Evolutionary conservation across 148 eudicot species (phyloP).

Genomic region (Rheum nobile): DNA sequence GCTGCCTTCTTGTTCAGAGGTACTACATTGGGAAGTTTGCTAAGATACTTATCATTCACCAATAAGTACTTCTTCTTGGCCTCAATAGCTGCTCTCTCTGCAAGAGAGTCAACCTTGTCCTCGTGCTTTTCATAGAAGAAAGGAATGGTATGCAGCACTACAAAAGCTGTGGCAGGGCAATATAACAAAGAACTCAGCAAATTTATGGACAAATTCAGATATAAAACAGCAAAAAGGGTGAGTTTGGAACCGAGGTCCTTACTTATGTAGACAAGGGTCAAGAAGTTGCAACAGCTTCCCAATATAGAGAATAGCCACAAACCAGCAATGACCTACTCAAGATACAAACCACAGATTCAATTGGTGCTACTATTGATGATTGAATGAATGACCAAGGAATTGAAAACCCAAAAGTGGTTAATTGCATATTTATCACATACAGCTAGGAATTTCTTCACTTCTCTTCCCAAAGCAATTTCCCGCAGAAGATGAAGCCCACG

Average conservation of each 20-base stretch:
- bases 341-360: neutral
- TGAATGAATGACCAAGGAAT: neutral
- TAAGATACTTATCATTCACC: constrained; percentile 33
- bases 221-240: neutral
- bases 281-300: constrained; percentile 63
- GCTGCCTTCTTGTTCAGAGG: constrained; percentile 9
- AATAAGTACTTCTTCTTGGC: constrained; percentile 77
- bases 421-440: constrained; percentile 31
- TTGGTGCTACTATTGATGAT: neutral
- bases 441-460: constrained; percentile 67
- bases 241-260: constrained; percentile 19
- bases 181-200: neutral
- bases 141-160: constrained; percentile 71
- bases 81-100: constrained; percentile 71
- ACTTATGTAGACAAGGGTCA: constrained; percentile 78
- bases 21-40: constrained; percentile 1
- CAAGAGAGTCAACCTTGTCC: constrained; percentile 70
- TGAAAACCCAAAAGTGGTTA: neutral
- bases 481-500: constrained; percentile 48
- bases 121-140: constrained; percentile 77
- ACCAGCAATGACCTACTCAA: constrained; percentile 65
- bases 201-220: neutral
- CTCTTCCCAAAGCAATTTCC: constrained; percentile 79
- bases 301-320: constrained; percentile 70
- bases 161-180: constrained; percentile 36